A percentile compares a stretch with the other conserved stretches of the same genome.
Evolutionary conservation across 2,329 filamentous ascomycete genomes (phyloP).

Genomic region (Ascosphaera pollenicola): DNA sequence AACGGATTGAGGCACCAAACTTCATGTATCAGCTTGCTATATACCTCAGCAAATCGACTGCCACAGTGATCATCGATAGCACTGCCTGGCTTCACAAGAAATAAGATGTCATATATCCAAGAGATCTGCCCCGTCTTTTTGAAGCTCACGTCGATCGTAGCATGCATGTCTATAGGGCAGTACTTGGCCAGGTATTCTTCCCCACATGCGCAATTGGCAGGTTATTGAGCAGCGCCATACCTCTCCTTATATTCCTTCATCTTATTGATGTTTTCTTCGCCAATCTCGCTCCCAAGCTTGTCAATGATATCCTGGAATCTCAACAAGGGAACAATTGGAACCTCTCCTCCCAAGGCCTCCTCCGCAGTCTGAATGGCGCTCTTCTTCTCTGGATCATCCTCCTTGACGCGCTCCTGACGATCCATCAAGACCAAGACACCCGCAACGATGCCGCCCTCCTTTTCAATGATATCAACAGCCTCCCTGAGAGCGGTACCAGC

Average conservation of each 20-base stretch:
- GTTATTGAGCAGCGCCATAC: slow-evolving; percentile 14
- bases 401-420: slow-evolving; percentile 39
- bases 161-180: too few species aligned
- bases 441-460: slow-evolving; percentile 63
- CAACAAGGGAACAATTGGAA: slow-evolving; percentile 32
- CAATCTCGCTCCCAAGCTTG: slow-evolving; percentile 39
- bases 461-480: slow-evolving; percentile 70
- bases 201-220: too few species aligned
- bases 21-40: too few species aligned
- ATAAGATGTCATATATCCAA: too few species aligned
- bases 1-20: too few species aligned
- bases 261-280: slow-evolving; percentile 38
- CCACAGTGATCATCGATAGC: too few species aligned
- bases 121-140: too few species aligned
- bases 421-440: slow-evolving; percentile 80
- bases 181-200: too few species aligned
- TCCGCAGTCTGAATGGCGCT: slow-evolving; percentile 75
- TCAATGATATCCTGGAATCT: slow-evolving; percentile 65
- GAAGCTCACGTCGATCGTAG: too few species aligned
- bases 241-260: slow-evolving; percentile 49
- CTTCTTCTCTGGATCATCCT: slow-evolving; percentile 35
- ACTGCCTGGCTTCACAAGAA: too few species aligned
- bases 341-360: slow-evolving; percentile 45
- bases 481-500: slow-evolving; percentile 87
- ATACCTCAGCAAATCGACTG: too few species aligned